Conservation (phyloP, 2,329 filamentous ascomycete genomes). For the Fusarium phyllophilum region DNA sequence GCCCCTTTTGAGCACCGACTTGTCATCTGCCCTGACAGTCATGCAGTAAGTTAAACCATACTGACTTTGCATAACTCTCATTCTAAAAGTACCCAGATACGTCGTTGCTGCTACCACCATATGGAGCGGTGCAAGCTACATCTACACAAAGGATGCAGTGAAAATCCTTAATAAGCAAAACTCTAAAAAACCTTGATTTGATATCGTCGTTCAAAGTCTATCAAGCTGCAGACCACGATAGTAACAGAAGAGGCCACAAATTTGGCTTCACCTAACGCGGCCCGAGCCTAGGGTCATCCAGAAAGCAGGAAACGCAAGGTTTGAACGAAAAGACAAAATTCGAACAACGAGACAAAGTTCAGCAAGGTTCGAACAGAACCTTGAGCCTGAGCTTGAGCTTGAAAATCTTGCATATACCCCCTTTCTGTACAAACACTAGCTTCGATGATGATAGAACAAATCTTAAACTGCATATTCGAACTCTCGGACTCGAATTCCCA, state of each 20-base stretch:
- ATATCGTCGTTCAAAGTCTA: neutral
- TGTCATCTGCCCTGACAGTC: constrained; percentile 64
- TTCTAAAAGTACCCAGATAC: constrained; percentile 64
- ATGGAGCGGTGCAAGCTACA: constrained; percentile 93
- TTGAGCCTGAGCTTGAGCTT: constrained; percentile 19
- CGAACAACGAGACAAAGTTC: neutral
- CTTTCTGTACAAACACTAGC: neutral
- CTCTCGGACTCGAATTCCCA: neutral
- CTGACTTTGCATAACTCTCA: neutral
- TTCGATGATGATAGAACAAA: constrained; percentile 9
- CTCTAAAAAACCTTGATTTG: constrained; percentile 30
- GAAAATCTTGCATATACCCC: constrained; percentile 18
- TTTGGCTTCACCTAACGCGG: constrained; percentile 2
- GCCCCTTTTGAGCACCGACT: constrained; percentile 74
- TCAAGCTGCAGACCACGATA: constrained; percentile 1
- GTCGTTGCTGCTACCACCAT: constrained; percentile 88
- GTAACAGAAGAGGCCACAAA: neutral
- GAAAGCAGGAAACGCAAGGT: neutral
- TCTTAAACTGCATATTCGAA: neutral
- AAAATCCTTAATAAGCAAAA: constrained; percentile 73
- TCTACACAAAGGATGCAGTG: constrained; percentile 90
- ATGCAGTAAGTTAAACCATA: constrained; percentile 66
- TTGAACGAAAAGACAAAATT: neutral
- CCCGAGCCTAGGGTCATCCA: neutral
- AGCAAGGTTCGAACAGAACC: constrained; percentile 1